Evolutionary conservation across 2,329 filamentous ascomycete species (phyloP).

Genomic region (Elsinoe batatas): DNA sequence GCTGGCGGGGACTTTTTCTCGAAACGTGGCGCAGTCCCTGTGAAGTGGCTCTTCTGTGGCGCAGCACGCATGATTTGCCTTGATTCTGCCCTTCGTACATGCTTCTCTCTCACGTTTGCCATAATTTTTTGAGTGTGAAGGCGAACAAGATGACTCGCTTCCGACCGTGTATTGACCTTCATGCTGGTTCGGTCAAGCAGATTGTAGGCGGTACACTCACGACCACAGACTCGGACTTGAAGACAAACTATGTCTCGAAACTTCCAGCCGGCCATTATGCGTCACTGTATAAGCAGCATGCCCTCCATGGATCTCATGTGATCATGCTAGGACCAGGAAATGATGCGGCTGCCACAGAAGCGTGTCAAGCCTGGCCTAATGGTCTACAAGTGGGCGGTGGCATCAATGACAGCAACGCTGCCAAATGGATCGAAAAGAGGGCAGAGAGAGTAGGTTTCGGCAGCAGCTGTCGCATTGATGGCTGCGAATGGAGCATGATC

Average conservation of each 20-base stretch:
- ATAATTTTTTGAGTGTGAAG: background rate
- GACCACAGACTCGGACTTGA: conserved; percentile 40
- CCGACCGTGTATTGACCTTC: conserved; percentile 91
- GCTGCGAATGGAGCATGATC: background rate
- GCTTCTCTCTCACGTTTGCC: background rate
- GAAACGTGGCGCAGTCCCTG: background rate
- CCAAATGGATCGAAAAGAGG: conserved; percentile 74
- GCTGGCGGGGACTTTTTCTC: background rate
- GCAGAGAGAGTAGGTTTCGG: conserved; percentile 68
- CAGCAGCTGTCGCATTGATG: too few relatives aligned
- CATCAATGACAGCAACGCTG: conserved; percentile 75
- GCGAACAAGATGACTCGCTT: conserved; percentile 71
- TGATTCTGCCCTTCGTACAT: conserved; percentile 16
- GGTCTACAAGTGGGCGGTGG: conserved; percentile 89
- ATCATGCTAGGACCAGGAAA: conserved; percentile 94
- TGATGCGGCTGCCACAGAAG: conserved; percentile 65
- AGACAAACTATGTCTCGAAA: conserved; percentile 87
- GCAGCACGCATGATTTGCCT: background rate
- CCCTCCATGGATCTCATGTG: conserved; percentile 73
- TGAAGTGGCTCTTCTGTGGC: background rate
- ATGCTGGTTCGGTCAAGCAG: conserved; percentile 96
- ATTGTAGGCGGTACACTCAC: conserved; percentile 88
- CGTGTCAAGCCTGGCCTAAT: conserved; percentile 66
- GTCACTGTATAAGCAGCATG: conserved; percentile 65
- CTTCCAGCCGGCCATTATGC: conserved; percentile 76